Conservation (phyloP, 163 green algal species). For the Scenedesmus sp. region DNA sequence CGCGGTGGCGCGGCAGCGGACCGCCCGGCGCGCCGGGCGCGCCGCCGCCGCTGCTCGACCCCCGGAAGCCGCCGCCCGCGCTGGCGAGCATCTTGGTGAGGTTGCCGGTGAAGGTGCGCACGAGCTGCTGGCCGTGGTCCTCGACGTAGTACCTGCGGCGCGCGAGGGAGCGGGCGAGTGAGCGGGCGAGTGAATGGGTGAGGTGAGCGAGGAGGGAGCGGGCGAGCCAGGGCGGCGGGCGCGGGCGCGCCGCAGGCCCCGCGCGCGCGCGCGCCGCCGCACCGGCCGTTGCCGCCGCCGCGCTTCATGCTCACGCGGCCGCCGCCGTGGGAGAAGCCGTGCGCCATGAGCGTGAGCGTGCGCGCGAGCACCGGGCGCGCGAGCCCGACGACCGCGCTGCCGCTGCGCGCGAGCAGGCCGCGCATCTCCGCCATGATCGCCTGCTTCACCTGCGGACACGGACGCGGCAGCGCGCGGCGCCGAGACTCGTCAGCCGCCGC, state of each 20-base stretch:
- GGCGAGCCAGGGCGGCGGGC: no score
- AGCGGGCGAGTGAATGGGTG: no score
- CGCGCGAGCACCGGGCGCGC: constrained; percentile 32
- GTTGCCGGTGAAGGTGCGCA: constrained; percentile 48
- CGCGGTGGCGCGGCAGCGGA: no score
- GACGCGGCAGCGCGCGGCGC: no score
- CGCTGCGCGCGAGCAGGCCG: constrained; percentile 35
- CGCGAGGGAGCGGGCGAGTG: no score
- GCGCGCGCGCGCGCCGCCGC: no score
- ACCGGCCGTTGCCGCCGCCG: constrained; percentile 30
- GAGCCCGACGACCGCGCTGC: constrained; percentile 37
- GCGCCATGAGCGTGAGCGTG: constrained; percentile 41
- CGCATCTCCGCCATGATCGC: constrained; percentile 36
- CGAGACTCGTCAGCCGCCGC: no score
- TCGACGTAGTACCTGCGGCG: constrained; percentile 42
- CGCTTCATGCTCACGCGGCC: constrained; percentile 21
- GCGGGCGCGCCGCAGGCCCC: no score
- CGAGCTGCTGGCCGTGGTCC: constrained; percentile 40
- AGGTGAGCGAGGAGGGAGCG: no score
- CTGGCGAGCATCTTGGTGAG: constrained; percentile 43
- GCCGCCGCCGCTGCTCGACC: no score
- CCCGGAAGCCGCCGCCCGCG: not conserved
- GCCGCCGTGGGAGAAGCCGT: constrained; percentile 11
- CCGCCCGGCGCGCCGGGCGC: no score
- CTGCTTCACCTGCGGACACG: no score